Evolutionary conservation across 148 eudicot species (phyloP).

Genomic region (Polygonum maritimum): DNA sequence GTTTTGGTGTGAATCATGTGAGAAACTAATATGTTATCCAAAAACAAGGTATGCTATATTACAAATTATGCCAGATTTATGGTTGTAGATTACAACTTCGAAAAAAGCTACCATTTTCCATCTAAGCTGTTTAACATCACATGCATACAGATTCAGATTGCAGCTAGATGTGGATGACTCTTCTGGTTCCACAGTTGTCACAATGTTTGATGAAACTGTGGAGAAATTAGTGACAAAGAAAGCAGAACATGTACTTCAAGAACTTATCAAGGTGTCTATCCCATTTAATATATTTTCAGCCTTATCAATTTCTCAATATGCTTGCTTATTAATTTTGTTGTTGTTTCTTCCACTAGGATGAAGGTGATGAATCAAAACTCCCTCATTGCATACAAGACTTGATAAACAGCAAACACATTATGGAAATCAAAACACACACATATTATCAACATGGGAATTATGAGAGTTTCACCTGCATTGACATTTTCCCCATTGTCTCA

Average conservation of each 20-base stretch:
- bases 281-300: too few species aligned
- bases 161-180: background rate
- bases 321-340: too few species aligned
- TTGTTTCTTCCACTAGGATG: too few species aligned
- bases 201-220: background rate
- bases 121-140: background rate
- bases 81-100: background rate
- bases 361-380: too few species aligned
- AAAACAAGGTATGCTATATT: background rate
- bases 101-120: background rate
- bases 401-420: too few species aligned
- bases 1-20: background rate
- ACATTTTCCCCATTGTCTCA: too few species aligned
- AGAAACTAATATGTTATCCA: background rate
- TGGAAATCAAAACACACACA: too few species aligned
- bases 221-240: background rate
- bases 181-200: background rate
- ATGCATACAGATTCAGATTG: background rate
- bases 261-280: too few species aligned
- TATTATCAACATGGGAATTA: too few species aligned
- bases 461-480: too few species aligned
- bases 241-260: background rate
- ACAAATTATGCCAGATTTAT: background rate
- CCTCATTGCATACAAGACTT: too few species aligned
- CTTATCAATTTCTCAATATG: too few species aligned